phyloP scores from a whole-genome alignment of 805 yeast species.

The Saccharomycopsis sp. region DNA sequence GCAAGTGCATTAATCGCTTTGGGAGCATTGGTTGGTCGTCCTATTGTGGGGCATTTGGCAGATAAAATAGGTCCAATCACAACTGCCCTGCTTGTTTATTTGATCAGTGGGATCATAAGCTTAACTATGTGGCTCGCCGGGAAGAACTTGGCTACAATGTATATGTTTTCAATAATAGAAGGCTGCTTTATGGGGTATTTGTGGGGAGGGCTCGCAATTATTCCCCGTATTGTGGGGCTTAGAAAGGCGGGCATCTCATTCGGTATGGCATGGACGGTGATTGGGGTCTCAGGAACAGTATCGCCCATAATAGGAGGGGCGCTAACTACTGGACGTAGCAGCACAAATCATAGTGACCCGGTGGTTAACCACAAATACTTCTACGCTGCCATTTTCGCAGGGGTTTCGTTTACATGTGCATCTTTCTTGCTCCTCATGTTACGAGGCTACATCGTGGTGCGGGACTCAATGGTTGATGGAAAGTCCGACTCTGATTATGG shows the following conservation, averaged over 20 bases:
- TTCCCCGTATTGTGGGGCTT: slow-evolving; percentile 49
- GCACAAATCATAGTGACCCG: slow-evolving; percentile 31
- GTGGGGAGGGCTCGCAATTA: slow-evolving; percentile 47
- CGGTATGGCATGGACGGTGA: slow-evolving; percentile 47
- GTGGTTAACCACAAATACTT: slow-evolving; percentile 33
- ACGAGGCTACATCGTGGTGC: slow-evolving; percentile 50
- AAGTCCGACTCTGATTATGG: slow-evolving; percentile 27
- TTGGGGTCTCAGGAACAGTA: slow-evolving; percentile 45
- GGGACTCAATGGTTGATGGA: slow-evolving; percentile 34
- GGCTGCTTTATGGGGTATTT: slow-evolving; percentile 59
- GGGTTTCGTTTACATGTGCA: slow-evolving; percentile 44
- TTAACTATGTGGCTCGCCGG: slow-evolving; percentile 55
- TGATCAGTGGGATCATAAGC: slow-evolving; percentile 35
- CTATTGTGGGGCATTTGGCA: slow-evolving; percentile 43
- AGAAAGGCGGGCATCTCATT: slow-evolving; percentile 42
- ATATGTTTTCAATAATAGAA: slow-evolving; percentile 43
- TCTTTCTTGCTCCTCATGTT: slow-evolving; percentile 36
- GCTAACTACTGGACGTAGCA: slow-evolving; percentile 30
- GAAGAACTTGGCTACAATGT: slow-evolving; percentile 48
- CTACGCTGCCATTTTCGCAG: slow-evolving; percentile 53
- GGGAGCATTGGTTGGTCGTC: slow-evolving; percentile 52
- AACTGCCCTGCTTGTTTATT: slow-evolving; percentile 33
- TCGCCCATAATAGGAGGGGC: slow-evolving; percentile 58
- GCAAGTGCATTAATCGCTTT: slow-evolving; percentile 56
- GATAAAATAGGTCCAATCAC: slow-evolving; percentile 50